Conservation (phyloP, 768 basidiomycete genomes). For the Trametes cinnabarina region DNA sequence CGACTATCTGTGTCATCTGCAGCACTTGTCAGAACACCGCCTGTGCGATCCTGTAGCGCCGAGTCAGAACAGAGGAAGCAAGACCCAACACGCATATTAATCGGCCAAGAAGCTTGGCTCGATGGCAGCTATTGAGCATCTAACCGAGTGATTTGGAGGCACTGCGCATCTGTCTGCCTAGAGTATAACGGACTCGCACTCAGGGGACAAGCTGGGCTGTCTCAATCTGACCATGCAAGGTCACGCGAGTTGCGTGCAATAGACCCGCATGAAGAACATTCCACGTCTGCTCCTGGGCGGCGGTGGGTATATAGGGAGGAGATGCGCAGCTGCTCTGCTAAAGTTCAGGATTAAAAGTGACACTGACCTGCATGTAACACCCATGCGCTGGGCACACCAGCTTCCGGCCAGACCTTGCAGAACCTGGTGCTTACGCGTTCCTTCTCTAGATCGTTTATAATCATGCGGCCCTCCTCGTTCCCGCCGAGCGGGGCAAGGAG, state of each 20-base stretch:
- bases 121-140: no score
- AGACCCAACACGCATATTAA: neutral
- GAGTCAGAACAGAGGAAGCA: slow-evolving; percentile 4
- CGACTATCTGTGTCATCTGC: slow-evolving; percentile 56
- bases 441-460: slow-evolving; percentile 62
- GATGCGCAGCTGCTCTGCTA: neutral
- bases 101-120: neutral
- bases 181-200: slow-evolving; percentile 91
- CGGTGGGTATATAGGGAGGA: slow-evolving; percentile 94
- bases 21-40: slow-evolving; percentile 4
- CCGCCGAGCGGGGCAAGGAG: slow-evolving; percentile 74
- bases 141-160: neutral
- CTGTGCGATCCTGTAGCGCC: neutral
- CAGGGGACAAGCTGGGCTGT: slow-evolving; percentile 93
- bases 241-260: slow-evolving; percentile 89
- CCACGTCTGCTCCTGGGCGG: slow-evolving; percentile 92
- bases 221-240: slow-evolving; percentile 97
- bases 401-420: slow-evolving; percentile 70
- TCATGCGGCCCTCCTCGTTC: slow-evolving; percentile 62
- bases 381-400: slow-evolving; percentile 80
- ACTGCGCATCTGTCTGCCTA: neutral
- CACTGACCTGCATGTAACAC: slow-evolving; percentile 67
- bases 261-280: slow-evolving; percentile 75
- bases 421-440: slow-evolving; percentile 69
- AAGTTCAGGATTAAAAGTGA: neutral